Conservation (phyloP, 306 rosid genomes). For the Adenanthera pavonina region DNA sequence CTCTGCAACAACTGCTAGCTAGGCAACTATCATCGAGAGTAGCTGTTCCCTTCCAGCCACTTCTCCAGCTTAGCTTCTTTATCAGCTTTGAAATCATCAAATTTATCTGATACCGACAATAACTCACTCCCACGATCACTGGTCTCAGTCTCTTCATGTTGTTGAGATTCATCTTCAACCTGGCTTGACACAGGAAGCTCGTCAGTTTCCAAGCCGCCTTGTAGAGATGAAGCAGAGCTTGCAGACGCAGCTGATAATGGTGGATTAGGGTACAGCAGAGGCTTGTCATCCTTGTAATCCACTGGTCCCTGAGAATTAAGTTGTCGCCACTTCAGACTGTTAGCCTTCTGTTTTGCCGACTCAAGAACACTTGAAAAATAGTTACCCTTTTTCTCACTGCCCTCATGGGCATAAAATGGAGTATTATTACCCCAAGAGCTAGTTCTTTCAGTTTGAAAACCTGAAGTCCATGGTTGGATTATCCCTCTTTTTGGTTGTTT, state of each 20-base stretch:
- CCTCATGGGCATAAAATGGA: slow-evolving; percentile 40
- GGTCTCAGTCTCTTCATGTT: slow-evolving; percentile 36
- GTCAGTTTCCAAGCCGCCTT: slow-evolving; percentile 54
- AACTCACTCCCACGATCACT: slow-evolving; percentile 39
- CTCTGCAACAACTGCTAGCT: slow-evolving; percentile 37
- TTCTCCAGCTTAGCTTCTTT: slow-evolving; percentile 75
- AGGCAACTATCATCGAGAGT: slow-evolving; percentile 23
- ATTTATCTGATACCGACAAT: slow-evolving; percentile 51
- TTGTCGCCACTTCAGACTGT: slow-evolving; percentile 59
- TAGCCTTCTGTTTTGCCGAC: slow-evolving; percentile 70
- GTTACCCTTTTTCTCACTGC: slow-evolving; percentile 49
- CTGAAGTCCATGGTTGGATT: slow-evolving; percentile 43
- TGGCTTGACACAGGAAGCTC: slow-evolving; percentile 53
- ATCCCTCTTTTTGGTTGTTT: slow-evolving; percentile 68
- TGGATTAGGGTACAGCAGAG: slow-evolving; percentile 32
- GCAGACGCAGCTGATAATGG: slow-evolving; percentile 47
- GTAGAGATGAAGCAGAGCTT: slow-evolving; percentile 52
- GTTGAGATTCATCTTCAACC: slow-evolving; percentile 52
- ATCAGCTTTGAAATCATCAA: slow-evolving; percentile 73
- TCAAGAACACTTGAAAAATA: slow-evolving; percentile 69
- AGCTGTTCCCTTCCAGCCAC: slow-evolving; percentile 70
- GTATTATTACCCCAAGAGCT: slow-evolving; percentile 54
- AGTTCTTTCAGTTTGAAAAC: slow-evolving; percentile 47
- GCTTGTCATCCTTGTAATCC: slow-evolving; percentile 45
- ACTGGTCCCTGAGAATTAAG: slow-evolving; percentile 39